Evolutionary conservation across 2,329 filamentous ascomycete genomes (phyloP).

Genomic region (Pseudophaeomoniella oleicola): DNA sequence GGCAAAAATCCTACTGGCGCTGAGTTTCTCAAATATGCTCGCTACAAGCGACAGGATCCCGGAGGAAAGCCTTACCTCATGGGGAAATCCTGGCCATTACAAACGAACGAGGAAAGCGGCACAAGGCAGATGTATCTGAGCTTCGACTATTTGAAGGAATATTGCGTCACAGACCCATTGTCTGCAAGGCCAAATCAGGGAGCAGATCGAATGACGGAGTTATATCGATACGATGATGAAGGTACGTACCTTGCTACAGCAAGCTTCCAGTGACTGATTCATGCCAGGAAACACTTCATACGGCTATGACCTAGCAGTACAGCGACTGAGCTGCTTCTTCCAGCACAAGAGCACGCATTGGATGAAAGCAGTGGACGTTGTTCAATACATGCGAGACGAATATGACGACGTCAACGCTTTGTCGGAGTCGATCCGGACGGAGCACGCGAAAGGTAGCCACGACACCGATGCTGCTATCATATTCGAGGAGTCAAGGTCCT

Average conservation of each 20-base stretch:
- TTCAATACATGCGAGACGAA: constrained; percentile 17
- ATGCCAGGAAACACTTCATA: constrained; percentile 24
- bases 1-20: constrained; percentile 31
- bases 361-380: not conserved
- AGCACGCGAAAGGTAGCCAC: constrained; percentile 18
- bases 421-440: constrained; percentile 23
- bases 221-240: constrained; percentile 32
- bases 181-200: constrained; percentile 4
- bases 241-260: constrained; percentile 10
- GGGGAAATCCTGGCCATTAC: constrained; percentile 34
- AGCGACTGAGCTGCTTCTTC: constrained; percentile 35
- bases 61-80: constrained; percentile 37
- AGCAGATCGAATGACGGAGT: constrained; percentile 30
- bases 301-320: constrained; percentile 35
- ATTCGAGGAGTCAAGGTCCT: constrained; percentile 35
- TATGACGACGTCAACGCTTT: constrained; percentile 14
- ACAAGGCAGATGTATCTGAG: constrained; percentile 35
- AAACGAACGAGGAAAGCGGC: constrained; percentile 36
- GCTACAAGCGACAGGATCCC: constrained; percentile 31
- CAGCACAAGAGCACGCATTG: constrained; percentile 26
- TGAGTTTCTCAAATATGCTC: constrained; percentile 34
- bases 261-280: not conserved
- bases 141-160: constrained; percentile 36
- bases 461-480: constrained; percentile 39
- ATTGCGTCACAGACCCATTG: constrained; percentile 11